A percentile compares a stretch with the other conserved stretches of the same genome.
Evolutionary conservation across 148 eudicot species (phyloP).

Genomic region (Silene latifolia): DNA sequence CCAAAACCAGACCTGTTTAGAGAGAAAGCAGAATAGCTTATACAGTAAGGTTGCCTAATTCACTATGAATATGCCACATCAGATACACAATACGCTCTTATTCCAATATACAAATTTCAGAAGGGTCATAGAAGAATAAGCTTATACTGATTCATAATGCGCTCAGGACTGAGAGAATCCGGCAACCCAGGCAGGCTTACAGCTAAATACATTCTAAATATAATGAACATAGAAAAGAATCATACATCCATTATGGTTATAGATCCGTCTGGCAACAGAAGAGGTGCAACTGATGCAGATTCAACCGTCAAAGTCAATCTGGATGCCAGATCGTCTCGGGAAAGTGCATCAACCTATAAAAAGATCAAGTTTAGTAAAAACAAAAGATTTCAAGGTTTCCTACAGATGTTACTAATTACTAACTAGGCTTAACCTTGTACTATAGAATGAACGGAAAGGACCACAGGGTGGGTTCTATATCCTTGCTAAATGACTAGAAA

Average conservation of each 20-base stretch:
- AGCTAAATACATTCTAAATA: slow-evolving; percentile 6
- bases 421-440: neutral
- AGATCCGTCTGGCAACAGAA: slow-evolving; percentile 63
- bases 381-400: neutral
- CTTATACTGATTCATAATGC: neutral
- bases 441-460: neutral
- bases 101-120: too few species aligned
- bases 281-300: slow-evolving; percentile 69
- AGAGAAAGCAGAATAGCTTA: neutral
- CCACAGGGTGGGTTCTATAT: neutral
- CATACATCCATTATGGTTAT: slow-evolving; percentile 92
- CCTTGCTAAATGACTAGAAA: slow-evolving; percentile 2
- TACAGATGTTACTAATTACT: neutral
- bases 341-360: slow-evolving; percentile 77
- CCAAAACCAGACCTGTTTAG: neutral
- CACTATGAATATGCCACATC: neutral
- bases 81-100: neutral
- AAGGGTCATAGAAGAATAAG: neutral
- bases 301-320: slow-evolving; percentile 75
- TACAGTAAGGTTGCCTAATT: neutral
- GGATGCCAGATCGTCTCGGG: slow-evolving; percentile 83
- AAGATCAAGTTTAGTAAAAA: slow-evolving; percentile 8
- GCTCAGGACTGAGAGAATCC: neutral
- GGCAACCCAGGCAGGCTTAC: neutral
- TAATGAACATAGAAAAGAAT: neutral